Percentiles rank a stretch among this genome's conserved stretches.
These are phyloP conservation scores for Allium cepa DNA, from an alignment of 106 monocot genomes.

Conservation along the genomic window DNA sequence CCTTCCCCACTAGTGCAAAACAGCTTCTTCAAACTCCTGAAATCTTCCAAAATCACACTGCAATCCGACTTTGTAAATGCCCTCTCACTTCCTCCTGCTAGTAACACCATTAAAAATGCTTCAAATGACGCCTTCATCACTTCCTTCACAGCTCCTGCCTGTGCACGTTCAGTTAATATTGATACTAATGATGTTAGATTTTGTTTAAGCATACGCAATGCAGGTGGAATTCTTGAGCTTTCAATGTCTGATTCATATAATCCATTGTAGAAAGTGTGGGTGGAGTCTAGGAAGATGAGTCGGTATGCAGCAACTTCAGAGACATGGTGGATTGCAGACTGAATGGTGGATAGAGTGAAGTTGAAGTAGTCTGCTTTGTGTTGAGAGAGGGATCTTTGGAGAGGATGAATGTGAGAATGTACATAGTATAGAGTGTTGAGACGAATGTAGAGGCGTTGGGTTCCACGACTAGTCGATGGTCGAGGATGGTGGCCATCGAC, in stretches of 20 bases:
- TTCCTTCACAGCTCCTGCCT: constrained; percentile 42
- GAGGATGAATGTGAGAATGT: constrained; percentile 31
- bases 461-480: constrained; percentile 57
- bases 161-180: constrained; percentile 34
- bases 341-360: constrained; percentile 33
- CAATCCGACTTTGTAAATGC: constrained; percentile 29
- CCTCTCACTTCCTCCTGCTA: constrained; percentile 48
- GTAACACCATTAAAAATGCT: constrained; percentile 47
- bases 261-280: constrained; percentile 38
- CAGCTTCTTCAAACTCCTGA: constrained; percentile 31
- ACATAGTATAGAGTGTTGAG: constrained; percentile 78
- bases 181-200: constrained; percentile 33
- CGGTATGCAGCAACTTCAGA: constrained; percentile 62
- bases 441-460: constrained; percentile 62
- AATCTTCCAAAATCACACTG: constrained; percentile 37
- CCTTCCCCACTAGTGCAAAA: constrained; percentile 53
- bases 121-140: constrained; percentile 60
- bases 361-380: constrained; percentile 28
- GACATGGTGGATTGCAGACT: constrained; percentile 33
- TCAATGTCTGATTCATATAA: constrained; percentile 34
- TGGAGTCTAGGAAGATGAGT: constrained; percentile 60
- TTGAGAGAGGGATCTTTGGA: constrained; percentile 48
- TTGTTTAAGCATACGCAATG: constrained; percentile 43
- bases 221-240: constrained; percentile 30
- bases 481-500: constrained; percentile 35